phyloP scores from a whole-genome alignment of 2,329 filamentous ascomycete species.

The Pleomassaria siparia region DNA sequence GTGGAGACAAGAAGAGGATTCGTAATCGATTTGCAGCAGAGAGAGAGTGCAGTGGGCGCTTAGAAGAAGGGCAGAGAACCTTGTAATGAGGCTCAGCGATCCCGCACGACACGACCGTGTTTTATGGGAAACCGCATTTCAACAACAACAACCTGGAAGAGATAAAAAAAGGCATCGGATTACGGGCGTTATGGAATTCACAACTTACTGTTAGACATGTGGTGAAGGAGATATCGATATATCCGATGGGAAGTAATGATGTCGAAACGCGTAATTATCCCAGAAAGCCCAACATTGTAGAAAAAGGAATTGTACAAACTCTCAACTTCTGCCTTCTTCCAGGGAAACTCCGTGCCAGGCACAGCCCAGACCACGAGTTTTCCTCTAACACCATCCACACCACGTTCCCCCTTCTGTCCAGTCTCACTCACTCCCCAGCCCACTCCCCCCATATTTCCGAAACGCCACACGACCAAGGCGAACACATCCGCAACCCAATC shows the following conservation, averaged over 20 bases:
- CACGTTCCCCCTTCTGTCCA: not conserved
- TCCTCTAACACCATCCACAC: not conserved
- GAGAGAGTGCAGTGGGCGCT: not conserved
- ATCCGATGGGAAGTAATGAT: not conserved
- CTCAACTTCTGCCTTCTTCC: not conserved
- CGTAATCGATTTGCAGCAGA: not conserved
- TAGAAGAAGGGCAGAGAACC: not conserved
- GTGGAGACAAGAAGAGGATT: not conserved
- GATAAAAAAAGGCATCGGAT: no score
- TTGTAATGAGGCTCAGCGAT: not conserved
- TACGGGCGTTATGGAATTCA: conserved; percentile 1
- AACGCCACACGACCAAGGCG: not conserved
- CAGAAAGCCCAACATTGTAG: not conserved
- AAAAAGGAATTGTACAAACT: conserved; percentile 2
- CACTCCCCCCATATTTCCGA: not conserved
- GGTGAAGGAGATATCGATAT: not conserved
- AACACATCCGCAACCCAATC: no score
- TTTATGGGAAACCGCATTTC: no score
- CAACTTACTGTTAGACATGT: not conserved
- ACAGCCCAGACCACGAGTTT: conserved; percentile 1
- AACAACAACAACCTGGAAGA: no score
- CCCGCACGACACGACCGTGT: not conserved
- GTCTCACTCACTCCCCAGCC: not conserved
- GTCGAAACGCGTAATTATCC: not conserved
- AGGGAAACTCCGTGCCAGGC: not conserved